Conservation (phyloP, 441 rosid genomes). For the Capsella rubella region DNA sequence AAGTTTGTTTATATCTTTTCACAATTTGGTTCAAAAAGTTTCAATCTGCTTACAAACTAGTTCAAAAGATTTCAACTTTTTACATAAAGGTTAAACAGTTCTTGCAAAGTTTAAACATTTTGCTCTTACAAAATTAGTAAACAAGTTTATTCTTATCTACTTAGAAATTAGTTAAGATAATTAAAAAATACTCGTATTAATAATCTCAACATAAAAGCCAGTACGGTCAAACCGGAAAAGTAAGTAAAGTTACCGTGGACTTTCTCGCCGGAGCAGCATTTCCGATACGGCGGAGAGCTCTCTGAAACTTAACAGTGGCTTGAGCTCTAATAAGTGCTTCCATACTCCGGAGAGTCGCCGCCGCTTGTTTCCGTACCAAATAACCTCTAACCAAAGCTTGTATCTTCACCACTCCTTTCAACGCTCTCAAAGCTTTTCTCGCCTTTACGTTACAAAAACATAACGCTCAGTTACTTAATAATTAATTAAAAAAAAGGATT, state of each 20-base stretch:
- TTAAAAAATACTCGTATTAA: not conserved
- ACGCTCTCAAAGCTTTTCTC: conserved; percentile 66
- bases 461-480: not conserved
- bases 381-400: conserved; percentile 71
- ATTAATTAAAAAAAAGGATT: not conserved
- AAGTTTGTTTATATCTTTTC: not conserved
- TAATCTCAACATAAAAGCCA: not conserved
- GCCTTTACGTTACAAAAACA: conserved; percentile 51
- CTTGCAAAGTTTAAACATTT: not conserved
- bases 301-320: conserved; percentile 51
- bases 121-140: not conserved
- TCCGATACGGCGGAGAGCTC: conserved; percentile 50
- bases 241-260: conserved; percentile 46
- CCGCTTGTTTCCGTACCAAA: conserved; percentile 63
- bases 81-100: not conserved
- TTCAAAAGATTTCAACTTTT: not conserved
- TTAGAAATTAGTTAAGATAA: not conserved
- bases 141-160: no score
- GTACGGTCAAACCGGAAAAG: conserved; percentile 20
- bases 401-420: conserved; percentile 71
- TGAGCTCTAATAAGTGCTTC: conserved; percentile 71
- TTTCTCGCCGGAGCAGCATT: conserved; percentile 51
- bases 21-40: not conserved
- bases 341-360: conserved; percentile 67
- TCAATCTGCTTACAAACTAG: not conserved